Base-by-base conservation (phyloP, 192 early-diverging fungal genomes). In the Coemansia sp. region DNA sequence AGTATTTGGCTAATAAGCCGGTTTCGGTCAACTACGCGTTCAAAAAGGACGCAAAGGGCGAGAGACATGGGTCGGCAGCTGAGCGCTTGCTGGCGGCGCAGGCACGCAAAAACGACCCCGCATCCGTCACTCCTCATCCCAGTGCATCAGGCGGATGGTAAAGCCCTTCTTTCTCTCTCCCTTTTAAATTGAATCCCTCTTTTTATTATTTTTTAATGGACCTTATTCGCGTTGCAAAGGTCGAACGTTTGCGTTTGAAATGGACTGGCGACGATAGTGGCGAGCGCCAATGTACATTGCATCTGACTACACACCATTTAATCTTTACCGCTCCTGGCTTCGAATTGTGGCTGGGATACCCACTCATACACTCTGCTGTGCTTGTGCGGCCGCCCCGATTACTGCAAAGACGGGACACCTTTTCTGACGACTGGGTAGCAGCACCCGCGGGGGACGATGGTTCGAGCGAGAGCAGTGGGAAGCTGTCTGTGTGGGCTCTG, bases 11-110 rank as follows among this genome's bases (percentile, higher is more conserved):
- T 76, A 94, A 95, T 72, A 96, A 95, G 69, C 88, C 90, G 28
- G 92, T 99, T 62, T 88, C 83, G 31, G 96, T 97, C 8, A 82
- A 83, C 14, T 99, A 95, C 82, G 94, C 96, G 2, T 94, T 95
- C 69, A 99, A 98, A 76, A 99, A 99, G 79, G 97, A 99, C 66
- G 95, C 94, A 26, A 94, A 95, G 76, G 97, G 97, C 26, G 96
- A 98, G 71, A 70, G 95, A 18, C 97, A 99, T 68, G 97, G 97
- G 59, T 92, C 91, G 36, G 94, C 94, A 0, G 94, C 74, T 6
- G 97, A 99, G 75, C 86, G 97, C 53, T 71, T 99, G 37, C 83
- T 99, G 72, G 97, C 97, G 0, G 87, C 90, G 0, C 89, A 97
- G 79, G 93, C 91, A 20, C 73, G 83, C 34, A 96, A 95, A 68